Percentiles rank a stretch among this genome's conserved stretches.
Evolutionary conservation across 2,329 filamentous ascomycete genomes (phyloP).

Genomic region (Aspergillus sp.): DNA sequence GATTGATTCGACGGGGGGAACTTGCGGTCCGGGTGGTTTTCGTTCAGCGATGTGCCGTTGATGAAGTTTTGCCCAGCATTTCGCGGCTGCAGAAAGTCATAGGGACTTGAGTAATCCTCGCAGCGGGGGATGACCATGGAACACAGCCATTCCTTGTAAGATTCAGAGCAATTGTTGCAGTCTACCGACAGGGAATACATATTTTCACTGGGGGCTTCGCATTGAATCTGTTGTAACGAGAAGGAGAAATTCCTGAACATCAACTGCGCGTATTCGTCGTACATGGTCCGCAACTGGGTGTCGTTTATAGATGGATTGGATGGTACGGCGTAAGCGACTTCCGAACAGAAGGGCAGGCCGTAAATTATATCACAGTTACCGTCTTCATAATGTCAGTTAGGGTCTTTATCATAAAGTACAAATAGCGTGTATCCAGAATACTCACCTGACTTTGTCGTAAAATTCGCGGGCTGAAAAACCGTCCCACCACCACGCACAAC

Average conservation of each 20-base stretch:
- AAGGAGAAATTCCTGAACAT: conserved; percentile 74
- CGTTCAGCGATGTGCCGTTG: conserved; percentile 53
- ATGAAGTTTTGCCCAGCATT: conserved; percentile 64
- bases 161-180: conserved; percentile 66
- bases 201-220: conserved; percentile 64
- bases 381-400: neutral
- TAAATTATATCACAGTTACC: neutral
- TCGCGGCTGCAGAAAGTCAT: conserved; percentile 55
- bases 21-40: conserved; percentile 24
- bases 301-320: conserved; percentile 61
- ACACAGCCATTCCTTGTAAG: conserved; percentile 94
- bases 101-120: conserved; percentile 62
- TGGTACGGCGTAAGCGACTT: conserved; percentile 86
- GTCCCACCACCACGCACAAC: conserved; percentile 63
- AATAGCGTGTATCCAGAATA: conserved; percentile 1
- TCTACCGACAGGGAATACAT: conserved; percentile 71
- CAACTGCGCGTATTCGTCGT: conserved; percentile 63
- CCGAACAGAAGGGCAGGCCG: neutral
- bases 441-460: conserved; percentile 69
- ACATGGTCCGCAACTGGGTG: conserved; percentile 58
- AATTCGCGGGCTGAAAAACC: conserved; percentile 64
- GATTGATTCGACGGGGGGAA: conserved; percentile 47
- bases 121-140: conserved; percentile 87
- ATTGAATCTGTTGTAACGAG: conserved; percentile 74
- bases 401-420: too few species aligned